phyloP scores from a whole-genome alignment of 768 basidiomycete species.

The Leccinellum rugosiceps region DNA sequence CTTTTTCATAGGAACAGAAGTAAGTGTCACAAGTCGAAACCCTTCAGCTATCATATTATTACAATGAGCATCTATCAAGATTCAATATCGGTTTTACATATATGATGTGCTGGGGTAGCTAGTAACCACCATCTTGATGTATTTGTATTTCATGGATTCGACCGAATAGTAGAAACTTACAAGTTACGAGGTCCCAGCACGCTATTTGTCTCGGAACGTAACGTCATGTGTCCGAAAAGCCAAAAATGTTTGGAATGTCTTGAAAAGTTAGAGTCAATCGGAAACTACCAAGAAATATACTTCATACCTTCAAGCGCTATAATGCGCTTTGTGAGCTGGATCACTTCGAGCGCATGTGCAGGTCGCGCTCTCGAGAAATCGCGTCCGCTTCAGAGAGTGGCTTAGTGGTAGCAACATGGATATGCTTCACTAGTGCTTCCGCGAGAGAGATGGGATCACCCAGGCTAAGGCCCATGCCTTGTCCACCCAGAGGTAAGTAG shows the following conservation, averaged over 20 bases:
- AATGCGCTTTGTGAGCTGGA: conserved; percentile 38
- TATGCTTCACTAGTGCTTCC: conserved; percentile 35
- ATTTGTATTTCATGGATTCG: no score
- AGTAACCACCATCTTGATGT: no score
- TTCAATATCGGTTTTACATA: no score
- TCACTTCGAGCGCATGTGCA: conserved; percentile 39
- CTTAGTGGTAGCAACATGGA: conserved; percentile 12
- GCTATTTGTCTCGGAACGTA: conserved; percentile 7
- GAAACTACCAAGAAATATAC: conserved; percentile 24
- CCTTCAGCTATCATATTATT: no score
- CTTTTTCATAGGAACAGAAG: no score
- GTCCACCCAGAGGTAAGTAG: conserved; percentile 51
- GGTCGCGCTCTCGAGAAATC: conserved; percentile 34
- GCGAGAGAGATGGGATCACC: conserved; percentile 49
- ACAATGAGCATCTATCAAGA: no score
- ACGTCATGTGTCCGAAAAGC: conserved; percentile 13
- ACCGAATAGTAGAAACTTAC: no score
- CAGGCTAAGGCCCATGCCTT: conserved; percentile 57
- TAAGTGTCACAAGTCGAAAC: no score
- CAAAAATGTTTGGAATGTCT: conserved; percentile 28
- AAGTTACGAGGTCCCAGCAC: no score
- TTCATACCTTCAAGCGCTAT: conserved; percentile 21
- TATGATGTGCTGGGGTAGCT: no score
- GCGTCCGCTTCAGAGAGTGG: conserved; percentile 23
- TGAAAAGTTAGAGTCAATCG: conserved; percentile 24